A percentile compares a stretch with the other conserved stretches of the same genome.
phyloP scores from a whole-genome alignment of 768 basidiomycete genomes.

The Leccinum variicolor region DNA sequence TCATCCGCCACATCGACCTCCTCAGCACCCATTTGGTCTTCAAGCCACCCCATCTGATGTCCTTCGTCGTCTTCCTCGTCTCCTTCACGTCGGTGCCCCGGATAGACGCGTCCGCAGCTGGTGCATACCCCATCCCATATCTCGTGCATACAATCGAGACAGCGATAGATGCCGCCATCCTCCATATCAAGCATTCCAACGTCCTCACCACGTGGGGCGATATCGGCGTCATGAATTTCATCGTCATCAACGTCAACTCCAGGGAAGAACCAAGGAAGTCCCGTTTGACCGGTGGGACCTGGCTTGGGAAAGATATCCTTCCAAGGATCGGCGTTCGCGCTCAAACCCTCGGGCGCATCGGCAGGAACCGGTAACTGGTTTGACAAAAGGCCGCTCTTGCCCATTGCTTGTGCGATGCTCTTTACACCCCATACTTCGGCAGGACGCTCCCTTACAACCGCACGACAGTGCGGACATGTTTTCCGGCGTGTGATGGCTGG shows the following conservation, averaged over 20 bases:
- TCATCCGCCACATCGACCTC: constrained; percentile 28
- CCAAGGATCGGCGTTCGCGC: constrained; percentile 56
- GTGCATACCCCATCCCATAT: constrained; percentile 69
- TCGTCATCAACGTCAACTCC: constrained; percentile 18
- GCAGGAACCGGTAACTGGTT: constrained; percentile 23
- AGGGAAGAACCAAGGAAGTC: constrained; percentile 25
- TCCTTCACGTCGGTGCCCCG: constrained; percentile 40
- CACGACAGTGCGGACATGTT: constrained; percentile 45
- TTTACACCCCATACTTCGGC: constrained; percentile 47
- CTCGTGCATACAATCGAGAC: constrained; percentile 74
- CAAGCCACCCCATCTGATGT: constrained; percentile 32
- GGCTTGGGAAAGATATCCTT: constrained; percentile 50
- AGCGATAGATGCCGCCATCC: constrained; percentile 76
- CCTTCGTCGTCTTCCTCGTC: constrained; percentile 28
- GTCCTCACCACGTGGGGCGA: constrained; percentile 30
- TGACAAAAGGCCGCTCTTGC: constrained; percentile 49
- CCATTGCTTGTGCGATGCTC: constrained; percentile 43
- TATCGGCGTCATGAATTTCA: constrained; percentile 12
- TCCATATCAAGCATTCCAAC: constrained; percentile 70
- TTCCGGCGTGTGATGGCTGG: constrained; percentile 36
- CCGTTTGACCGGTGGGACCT: neutral
- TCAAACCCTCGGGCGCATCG: constrained; percentile 24
- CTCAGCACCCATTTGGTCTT: constrained; percentile 37
- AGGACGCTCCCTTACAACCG: constrained; percentile 42
- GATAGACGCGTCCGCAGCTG: constrained; percentile 56